Evolutionary conservation across 1,284 basidiomycete genomes (phyloP), one percentile per base, ranked within the genome.

Genomic region (Trichosporon inkin): DNA sequence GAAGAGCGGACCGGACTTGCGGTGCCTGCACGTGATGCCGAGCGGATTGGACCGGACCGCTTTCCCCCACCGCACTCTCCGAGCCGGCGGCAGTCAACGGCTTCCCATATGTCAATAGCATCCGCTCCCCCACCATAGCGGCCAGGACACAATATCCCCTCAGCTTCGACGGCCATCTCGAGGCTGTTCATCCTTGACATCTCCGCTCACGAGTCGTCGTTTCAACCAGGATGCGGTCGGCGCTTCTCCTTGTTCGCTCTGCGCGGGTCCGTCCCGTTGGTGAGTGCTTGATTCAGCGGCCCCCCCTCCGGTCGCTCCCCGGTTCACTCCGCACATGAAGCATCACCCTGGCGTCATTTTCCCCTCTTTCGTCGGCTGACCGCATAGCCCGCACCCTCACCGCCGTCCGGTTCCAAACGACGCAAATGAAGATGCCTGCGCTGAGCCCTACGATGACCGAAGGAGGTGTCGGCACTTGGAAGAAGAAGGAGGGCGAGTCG

Each of bases 371-470:
- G 19, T 17, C 6, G 32, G 14, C 38, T 41, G 38, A 55, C 44
- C 4, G n/a, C 44, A 55, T 32, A 49, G 44, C 44, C 44, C 44
- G 44, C 44, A 32, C 44, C n/a, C 51, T 32, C 52, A 47, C 40
- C 24, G 40, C 62, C 34, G 62, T 68, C 17, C 83, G 86, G 49
- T 75, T 77, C 68, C 88, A 85, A 34, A 82, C 89, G 53, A 85
- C 88, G 40, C 84, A 85, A 62, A 83, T 93, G 63, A 80, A 84
- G 65, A 92, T 93, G 89, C 90, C 90, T n/a, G 90, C 90, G 66
- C 97, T 98, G 93, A 94, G 91, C 1, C 95, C 95, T 17, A 98
- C 95, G 6, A 99, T 98, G 95, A 94, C 92, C 6, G 94, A 97
- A 77, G 95, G 95, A 64, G 92, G 91, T 14, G 92, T 99, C 67